A percentile compares a stretch with the other conserved stretches of the same genome.
Evolutionary conservation across 2,329 filamentous ascomycete genomes (phyloP).

Genomic region (Daldinia sp.): DNA sequence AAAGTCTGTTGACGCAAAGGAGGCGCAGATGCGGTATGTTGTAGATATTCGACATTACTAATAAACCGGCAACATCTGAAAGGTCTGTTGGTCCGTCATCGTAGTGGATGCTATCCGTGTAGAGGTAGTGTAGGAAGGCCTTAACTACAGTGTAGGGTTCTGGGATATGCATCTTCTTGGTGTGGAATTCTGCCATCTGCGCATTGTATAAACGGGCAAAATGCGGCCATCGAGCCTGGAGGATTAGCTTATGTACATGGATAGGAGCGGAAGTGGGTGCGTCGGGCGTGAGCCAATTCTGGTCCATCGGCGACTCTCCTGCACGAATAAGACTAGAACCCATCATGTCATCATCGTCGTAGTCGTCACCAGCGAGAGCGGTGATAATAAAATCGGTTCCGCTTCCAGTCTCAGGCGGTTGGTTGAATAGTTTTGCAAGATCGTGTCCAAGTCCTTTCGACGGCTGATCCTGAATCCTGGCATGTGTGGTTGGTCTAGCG

Average conservation of each 20-base stretch:
- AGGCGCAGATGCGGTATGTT: slow-evolving; percentile 94
- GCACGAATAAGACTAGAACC: slow-evolving; percentile 63
- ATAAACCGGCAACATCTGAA: slow-evolving; percentile 88
- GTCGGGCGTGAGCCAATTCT: slow-evolving; percentile 71
- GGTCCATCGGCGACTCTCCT: slow-evolving; percentile 57
- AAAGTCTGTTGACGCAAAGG: slow-evolving; percentile 89
- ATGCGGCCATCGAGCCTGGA: slow-evolving; percentile 96
- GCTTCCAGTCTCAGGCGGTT: slow-evolving; percentile 83
- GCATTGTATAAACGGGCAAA: slow-evolving; percentile 91
- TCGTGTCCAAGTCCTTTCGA: slow-evolving; percentile 83
- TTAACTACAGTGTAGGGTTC: slow-evolving; percentile 95
- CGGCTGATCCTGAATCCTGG: slow-evolving; percentile 63
- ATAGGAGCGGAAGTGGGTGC: slow-evolving; percentile 82
- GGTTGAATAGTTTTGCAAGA: slow-evolving; percentile 87
- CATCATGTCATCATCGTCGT: slow-evolving; percentile 74
- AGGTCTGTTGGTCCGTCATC: slow-evolving; percentile 82
- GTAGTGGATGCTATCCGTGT: slow-evolving; percentile 88
- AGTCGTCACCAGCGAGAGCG: slow-evolving; percentile 83
- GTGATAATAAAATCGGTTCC: slow-evolving; percentile 94
- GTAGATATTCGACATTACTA: slow-evolving; percentile 98
- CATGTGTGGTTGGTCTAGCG: slow-evolving; percentile 61
- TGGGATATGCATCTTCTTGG: slow-evolving; percentile 96
- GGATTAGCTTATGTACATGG: slow-evolving; percentile 93
- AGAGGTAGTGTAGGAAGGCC: slow-evolving; percentile 95
- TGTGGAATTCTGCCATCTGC: slow-evolving; percentile 98